Percentiles rank a stretch among this genome's conserved stretches.
Conservation (phyloP, 1,284 basidiomycete species). For the Boletus smithii region DNA sequence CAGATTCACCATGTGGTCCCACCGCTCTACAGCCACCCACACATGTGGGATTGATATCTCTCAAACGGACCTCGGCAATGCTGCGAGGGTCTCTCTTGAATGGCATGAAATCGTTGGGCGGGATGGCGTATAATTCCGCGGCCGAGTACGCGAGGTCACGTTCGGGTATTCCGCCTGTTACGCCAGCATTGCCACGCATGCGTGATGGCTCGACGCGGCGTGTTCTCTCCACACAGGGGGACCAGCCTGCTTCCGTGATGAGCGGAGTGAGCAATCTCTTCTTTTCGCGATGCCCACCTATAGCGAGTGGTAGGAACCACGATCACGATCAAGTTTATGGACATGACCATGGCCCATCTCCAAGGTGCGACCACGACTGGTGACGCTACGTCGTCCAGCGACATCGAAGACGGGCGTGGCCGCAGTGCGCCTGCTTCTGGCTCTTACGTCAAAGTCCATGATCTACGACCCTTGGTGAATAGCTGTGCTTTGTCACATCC, state of each 20-base stretch:
- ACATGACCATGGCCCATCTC: slow-evolving; percentile 11
- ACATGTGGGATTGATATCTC: slow-evolving; percentile 29
- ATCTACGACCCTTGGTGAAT: slow-evolving; percentile 43
- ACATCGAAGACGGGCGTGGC: slow-evolving; percentile 10
- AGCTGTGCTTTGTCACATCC: slow-evolving; percentile 20
- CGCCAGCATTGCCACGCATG: slow-evolving; percentile 12
- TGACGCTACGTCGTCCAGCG: slow-evolving; percentile 20
- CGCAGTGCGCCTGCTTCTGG: slow-evolving; percentile 21
- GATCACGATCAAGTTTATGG: slow-evolving; percentile 13
- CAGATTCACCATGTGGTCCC: slow-evolving; percentile 16
- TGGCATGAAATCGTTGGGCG: slow-evolving; percentile 62
- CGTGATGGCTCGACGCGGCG: slow-evolving; percentile 1
- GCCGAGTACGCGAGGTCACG: slow-evolving; percentile 32
- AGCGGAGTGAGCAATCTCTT: slow-evolving; percentile 34
- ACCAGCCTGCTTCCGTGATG: slow-evolving; percentile 17
- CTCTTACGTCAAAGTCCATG: slow-evolving; percentile 52
- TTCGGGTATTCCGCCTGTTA: slow-evolving; percentile 10
- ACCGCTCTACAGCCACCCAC: slow-evolving; percentile 23
- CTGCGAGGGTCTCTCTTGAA: slow-evolving; percentile 57
- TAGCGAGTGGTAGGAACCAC: slow-evolving; percentile 31
- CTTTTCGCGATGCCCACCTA: slow-evolving; percentile 66
- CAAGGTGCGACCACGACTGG: slow-evolving; percentile 12
- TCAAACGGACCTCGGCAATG: slow-evolving; percentile 50
- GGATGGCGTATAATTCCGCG: slow-evolving; percentile 59
- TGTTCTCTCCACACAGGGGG: slow-evolving; percentile 16